phyloP scores from a whole-genome alignment of 768 basidiomycete genomes.

The Psilocybe cyanescens region DNA sequence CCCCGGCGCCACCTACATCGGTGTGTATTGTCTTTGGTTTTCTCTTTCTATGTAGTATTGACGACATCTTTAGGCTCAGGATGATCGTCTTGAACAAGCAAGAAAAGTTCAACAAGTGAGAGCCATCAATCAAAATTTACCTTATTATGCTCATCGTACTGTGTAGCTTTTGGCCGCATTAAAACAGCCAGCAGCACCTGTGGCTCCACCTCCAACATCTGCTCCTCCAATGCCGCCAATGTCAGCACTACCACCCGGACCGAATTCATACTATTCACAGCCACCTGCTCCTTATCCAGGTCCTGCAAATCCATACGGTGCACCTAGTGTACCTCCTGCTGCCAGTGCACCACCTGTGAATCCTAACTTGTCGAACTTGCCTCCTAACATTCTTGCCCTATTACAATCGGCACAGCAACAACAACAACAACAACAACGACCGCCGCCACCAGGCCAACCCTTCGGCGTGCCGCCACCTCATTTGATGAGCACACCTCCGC shows the following conservation, averaged over 20 bases:
- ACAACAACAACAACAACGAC: conserved; percentile 36
- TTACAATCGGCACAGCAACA: conserved; percentile 61
- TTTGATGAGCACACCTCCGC: conserved; percentile 42
- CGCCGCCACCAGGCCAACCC: conserved; percentile 32
- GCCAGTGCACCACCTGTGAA: conserved; percentile 39
- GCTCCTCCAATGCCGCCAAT: conserved; percentile 40
- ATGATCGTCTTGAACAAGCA: conserved; percentile 88
- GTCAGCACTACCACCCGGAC: conserved; percentile 39
- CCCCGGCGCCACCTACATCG: conserved; percentile 26
- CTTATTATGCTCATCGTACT: background rate
- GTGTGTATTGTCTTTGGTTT: conserved; percentile 17
- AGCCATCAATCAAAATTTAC: background rate
- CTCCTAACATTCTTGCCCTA: conserved; percentile 72
- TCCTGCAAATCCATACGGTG: conserved; percentile 32
- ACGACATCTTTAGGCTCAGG: conserved; percentile 43
- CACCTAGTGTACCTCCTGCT: conserved; percentile 35
- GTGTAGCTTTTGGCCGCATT: conserved; percentile 71
- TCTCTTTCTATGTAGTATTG: background rate
- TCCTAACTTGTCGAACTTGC: conserved; percentile 47
- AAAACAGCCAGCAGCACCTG: conserved; percentile 62
- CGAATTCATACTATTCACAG: conserved; percentile 49
- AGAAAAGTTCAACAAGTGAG: conserved; percentile 79
- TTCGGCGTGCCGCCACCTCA: conserved; percentile 44
- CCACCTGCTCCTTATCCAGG: conserved; percentile 31
- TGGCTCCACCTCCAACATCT: conserved; percentile 34